Base-by-base conservation (phyloP, 768 basidiomycete genomes). In the Cytidiella melzeri region DNA sequence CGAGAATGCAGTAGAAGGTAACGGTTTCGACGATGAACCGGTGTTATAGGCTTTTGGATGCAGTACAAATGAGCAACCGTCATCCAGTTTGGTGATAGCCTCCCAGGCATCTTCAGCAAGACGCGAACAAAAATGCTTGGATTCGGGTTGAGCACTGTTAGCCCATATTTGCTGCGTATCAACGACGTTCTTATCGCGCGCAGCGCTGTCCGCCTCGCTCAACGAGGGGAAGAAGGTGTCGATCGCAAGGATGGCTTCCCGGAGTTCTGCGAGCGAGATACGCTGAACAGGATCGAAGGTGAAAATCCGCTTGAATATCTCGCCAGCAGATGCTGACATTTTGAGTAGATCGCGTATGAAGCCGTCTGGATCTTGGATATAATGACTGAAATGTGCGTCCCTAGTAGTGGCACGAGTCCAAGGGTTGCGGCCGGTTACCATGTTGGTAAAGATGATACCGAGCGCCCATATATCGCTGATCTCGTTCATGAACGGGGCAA, bases 261-360 rank as follows among this genome's bases (percentile, higher is more conserved):
- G 75, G 4, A 93, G 71, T 4, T 83, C 75, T 3, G 70, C 64
- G 40, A 94, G 68, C n/a, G 76, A 69, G 44, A 85, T 80, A 26
- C 90, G 83, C 21, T 63, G 55, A 1, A 67, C 50, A 3, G 87
- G 82, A 59, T 87, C 79, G 45, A 83, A 64, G n/a, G 71, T 66
- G 67, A 93, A 91, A 50, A 89, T 68, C 30, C 67, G 65, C 47
- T 71, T 69, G 50, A 81, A 69, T 47, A 80, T 68, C 4, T 64
- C 61, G 61, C 73, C 69, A 44, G 71, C 66, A 24, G 63, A 64
- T 19, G 58, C 50, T 2, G 78, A 79, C 64, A 81, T 73, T 39
- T 76, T 76, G 4, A 81, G 68, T 61, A 75, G 73, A 20, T 50
- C 39, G 30, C 68, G 64, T 43, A 64, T 69, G 9, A 81, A 67